Evolutionary conservation across 768 basidiomycete genomes (phyloP), one percentile per base, ranked within the genome.

Genomic region (Crucibulum laeve): DNA sequence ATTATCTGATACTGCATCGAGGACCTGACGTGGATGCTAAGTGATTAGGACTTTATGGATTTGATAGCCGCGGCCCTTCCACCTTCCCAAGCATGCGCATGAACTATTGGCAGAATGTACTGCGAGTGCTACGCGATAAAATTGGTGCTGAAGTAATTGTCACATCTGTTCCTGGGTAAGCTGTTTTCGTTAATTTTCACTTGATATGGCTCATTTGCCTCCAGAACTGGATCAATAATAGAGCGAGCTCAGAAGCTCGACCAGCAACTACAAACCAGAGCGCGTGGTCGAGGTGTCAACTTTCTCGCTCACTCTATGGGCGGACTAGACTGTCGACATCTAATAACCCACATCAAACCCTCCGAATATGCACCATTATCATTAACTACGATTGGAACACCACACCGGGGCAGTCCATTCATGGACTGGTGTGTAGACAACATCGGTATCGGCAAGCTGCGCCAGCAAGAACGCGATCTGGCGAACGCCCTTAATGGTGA

Each of bases 341-440:
- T 99, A 14, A 94, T 98, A 46, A 81, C 90, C 2, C 87, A 87
- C 60, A 73, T 94, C 53, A 78, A 79, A 49, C 92, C 95, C 0
- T 73, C 65, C 7, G 82, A 86, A 40, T 98, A 98, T 64, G 75
- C 75, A 1, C 93, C 96, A 1, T 64, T 92, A 23, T 93, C 91
- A 5, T 68, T 99, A 46, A 97, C 88, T 1, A 88, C 84, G 17
- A 77, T 99, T 51, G 82, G 84, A 19, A 98, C 96, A 0, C 96
- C 96, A 13, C 96, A 99, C 60, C 79, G 91, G 14, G 95, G 96
- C 25, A 91, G 89, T 53, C 93, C 95, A 1, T 98, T 99, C 64
- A 99, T 99, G 96, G 91, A 96, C 60, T 99, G 96, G 96, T 98
- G 95, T 68, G 75, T 80, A 86, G 87, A 87, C 35, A 87, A 95